A percentile compares a stretch with the other conserved stretches of the same genome.
phyloP scores from a whole-genome alignment of 495 filamentous ascomycete species.

The Xylaria scruposa region DNA sequence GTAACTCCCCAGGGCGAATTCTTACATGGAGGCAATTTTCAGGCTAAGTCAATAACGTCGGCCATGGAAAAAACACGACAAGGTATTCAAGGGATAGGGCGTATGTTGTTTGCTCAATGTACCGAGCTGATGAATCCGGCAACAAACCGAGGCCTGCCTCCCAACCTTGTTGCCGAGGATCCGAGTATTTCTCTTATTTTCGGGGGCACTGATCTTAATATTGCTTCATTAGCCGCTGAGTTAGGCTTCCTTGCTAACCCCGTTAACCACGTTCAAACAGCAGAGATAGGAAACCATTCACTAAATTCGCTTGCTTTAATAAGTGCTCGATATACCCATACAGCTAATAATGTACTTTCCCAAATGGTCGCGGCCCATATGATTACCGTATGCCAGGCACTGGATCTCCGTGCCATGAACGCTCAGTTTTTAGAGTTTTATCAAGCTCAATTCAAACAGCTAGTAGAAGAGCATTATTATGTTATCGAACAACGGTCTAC shows the following conservation, averaged over 20 bases:
- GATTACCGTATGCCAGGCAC: conserved; percentile 55
- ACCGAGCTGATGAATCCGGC: conserved; percentile 58
- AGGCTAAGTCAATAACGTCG: conserved; percentile 55
- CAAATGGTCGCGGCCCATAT: conserved; percentile 57
- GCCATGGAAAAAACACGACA: conserved; percentile 58
- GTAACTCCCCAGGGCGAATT: conserved; percentile 41
- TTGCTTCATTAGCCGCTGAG: conserved; percentile 59
- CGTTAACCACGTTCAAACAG: conserved; percentile 57
- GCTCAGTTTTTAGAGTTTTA: conserved; percentile 18
- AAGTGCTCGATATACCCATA: conserved; percentile 56
- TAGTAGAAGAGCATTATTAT: not conserved
- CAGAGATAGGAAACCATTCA: conserved; percentile 60
- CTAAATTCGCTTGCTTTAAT: conserved; percentile 60
- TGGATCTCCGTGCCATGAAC: conserved; percentile 47
- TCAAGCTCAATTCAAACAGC: not conserved
- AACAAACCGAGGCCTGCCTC: conserved; percentile 55
- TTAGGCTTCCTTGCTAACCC: conserved; percentile 55
- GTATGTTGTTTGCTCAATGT: conserved; percentile 58
- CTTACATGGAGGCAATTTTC: conserved; percentile 62
- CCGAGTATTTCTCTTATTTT: conserved; percentile 54
- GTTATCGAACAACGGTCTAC: too few species aligned
- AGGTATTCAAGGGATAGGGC: conserved; percentile 54
- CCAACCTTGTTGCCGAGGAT: conserved; percentile 59
- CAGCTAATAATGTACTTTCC: conserved; percentile 59
- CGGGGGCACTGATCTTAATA: conserved; percentile 60